Conservation (phyloP, 345 rosid genomes). For the Brassica rapa region DNA sequence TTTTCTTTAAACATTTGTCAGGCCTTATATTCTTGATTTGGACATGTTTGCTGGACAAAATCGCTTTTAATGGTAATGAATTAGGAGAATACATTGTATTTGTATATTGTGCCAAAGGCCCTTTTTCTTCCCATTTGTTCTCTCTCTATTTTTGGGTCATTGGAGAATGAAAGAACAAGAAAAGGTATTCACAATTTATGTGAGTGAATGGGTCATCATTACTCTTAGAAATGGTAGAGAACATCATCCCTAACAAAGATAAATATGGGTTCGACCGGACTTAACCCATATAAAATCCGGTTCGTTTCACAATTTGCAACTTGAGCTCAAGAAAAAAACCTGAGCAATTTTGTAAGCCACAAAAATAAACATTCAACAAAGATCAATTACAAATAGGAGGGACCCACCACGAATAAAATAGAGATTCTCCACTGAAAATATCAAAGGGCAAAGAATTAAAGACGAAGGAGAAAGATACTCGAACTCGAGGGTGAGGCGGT, state of each 20-base stretch:
- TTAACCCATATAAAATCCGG: background rate
- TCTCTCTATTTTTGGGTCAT: background rate
- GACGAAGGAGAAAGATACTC: conserved; percentile 19
- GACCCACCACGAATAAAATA: conserved; percentile 19
- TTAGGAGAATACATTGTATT: background rate
- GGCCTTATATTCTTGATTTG: background rate
- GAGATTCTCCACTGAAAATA: conserved; percentile 20
- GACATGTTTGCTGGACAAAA: background rate
- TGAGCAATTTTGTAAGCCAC: background rate
- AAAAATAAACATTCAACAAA: background rate
- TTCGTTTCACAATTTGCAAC: background rate
- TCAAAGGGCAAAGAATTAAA: conserved; percentile 1
- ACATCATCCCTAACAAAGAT: background rate
- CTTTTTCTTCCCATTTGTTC: background rate
- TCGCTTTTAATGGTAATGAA: background rate
- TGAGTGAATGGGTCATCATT: background rate
- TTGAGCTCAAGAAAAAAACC: background rate
- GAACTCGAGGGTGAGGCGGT: conserved; percentile 19
- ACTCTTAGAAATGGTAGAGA: conserved; percentile 4
- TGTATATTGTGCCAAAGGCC: background rate
- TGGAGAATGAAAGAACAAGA: background rate
- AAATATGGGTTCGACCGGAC: background rate
- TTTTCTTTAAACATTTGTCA: background rate
- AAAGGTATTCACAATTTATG: background rate
- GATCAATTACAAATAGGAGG: conserved; percentile 5